A percentile compares a stretch with the other conserved stretches of the same genome.
phyloP scores from a whole-genome alignment of 2,329 filamentous ascomycete species.

The Pestalotiopsis sp. region DNA sequence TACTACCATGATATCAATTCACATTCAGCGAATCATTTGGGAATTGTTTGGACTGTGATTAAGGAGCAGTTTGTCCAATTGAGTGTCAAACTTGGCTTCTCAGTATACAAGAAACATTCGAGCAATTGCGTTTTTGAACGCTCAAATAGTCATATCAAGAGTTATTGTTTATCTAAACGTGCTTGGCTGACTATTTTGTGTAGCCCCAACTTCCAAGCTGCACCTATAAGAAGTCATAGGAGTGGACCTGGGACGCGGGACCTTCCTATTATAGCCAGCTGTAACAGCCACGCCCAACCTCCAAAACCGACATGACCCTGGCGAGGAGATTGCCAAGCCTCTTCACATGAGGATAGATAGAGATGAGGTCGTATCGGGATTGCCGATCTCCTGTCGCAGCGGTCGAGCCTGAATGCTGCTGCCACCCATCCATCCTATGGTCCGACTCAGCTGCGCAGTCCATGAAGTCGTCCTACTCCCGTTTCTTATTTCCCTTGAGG shows the following conservation, averaged over 20 bases:
- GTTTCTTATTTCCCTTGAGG: neutral
- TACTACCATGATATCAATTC: neutral
- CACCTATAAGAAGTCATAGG: neutral
- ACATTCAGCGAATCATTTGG: neutral
- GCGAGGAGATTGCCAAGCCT: neutral
- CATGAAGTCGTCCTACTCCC: neutral
- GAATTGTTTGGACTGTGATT: neutral
- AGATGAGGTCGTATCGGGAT: neutral
- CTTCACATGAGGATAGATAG: neutral
- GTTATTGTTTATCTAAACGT: neutral
- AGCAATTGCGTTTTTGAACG: neutral
- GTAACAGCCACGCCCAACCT: neutral
- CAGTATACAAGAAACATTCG: neutral
- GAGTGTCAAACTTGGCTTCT: neutral
- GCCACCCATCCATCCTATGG: neutral
- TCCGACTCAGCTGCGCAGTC: neutral
- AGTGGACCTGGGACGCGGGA: neutral
- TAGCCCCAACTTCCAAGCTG: neutral
- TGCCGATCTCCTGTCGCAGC: conserved; percentile 4
- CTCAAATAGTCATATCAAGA: neutral
- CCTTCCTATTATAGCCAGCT: conserved; percentile 6
- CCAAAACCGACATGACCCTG: neutral
- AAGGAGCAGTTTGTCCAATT: neutral
- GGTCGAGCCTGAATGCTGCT: neutral
- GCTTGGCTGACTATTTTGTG: neutral